Evolutionary conservation across 2,329 filamentous ascomycete species (phyloP).

Genomic region (Penicillium carneum): DNA sequence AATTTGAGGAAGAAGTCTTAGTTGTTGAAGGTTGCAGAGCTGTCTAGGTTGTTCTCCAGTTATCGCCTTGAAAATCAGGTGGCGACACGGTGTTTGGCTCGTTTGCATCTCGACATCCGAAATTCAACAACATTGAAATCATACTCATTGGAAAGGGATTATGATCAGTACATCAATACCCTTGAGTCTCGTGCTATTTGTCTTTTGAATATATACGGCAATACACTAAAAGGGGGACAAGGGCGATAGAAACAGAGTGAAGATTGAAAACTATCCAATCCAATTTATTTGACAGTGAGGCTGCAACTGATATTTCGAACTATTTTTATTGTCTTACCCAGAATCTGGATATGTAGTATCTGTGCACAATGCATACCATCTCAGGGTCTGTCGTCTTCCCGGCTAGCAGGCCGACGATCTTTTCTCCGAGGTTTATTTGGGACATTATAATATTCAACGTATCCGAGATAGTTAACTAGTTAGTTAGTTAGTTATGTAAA

Average conservation of each 20-base stretch:
- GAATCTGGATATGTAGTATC: slow-evolving; percentile 22
- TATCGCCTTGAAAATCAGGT: slow-evolving; percentile 26
- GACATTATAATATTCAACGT: not conserved
- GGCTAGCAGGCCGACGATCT: slow-evolving; percentile 15
- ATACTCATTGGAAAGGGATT: not conserved
- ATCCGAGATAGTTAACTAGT: not conserved
- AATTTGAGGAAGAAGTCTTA: not conserved
- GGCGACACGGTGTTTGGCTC: slow-evolving; percentile 13
- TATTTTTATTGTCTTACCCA: not conserved
- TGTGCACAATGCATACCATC: slow-evolving; percentile 27
- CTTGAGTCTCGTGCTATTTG: not conserved
- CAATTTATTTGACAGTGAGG: not conserved
- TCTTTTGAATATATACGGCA: not conserved
- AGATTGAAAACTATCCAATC: not conserved
- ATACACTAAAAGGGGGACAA: not conserved
- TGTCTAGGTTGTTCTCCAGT: slow-evolving; percentile 12
- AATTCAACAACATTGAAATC: not conserved
- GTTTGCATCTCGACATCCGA: slow-evolving; percentile 13
- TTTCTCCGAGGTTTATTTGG: not conserved
- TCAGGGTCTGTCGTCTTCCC: slow-evolving; percentile 25
- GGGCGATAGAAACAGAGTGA: not conserved
- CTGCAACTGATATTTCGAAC: not conserved
- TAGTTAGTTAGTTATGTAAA: too few relatives aligned
- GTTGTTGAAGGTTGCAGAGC: slow-evolving; percentile 15
- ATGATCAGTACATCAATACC: not conserved